These are phyloP conservation scores for Sporobolomyces roseus DNA, from an alignment of 768 basidiomycete genomes.

Conservation along the genomic window DNA sequence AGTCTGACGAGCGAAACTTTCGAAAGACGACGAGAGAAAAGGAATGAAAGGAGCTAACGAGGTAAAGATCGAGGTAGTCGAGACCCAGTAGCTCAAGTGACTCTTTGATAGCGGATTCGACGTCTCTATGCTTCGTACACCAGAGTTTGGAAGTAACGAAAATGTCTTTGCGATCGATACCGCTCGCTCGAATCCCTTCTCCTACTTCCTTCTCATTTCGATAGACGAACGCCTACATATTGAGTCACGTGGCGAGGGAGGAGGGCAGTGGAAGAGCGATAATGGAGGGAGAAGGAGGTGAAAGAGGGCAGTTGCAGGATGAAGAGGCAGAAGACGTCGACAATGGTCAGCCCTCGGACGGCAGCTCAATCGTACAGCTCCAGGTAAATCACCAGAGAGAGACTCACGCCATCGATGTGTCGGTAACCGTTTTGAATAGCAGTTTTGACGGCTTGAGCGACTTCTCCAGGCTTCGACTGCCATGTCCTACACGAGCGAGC, in stretches of 20 bases:
- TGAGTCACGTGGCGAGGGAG: slow-evolving; percentile 40
- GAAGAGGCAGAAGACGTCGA: not conserved
- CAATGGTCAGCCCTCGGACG: no score
- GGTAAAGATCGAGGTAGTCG: slow-evolving; percentile 69
- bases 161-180: slow-evolving; percentile 66
- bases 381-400: slow-evolving; percentile 59
- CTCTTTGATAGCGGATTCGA: slow-evolving; percentile 61
- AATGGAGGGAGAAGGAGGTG: slow-evolving; percentile 10
- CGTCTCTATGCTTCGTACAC: slow-evolving; percentile 57
- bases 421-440: slow-evolving; percentile 68
- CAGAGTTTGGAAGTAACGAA: slow-evolving; percentile 64
- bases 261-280: slow-evolving; percentile 2
- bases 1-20: no score
- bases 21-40: not conserved
- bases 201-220: slow-evolving; percentile 79
- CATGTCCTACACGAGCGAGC: slow-evolving; percentile 31
- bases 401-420: slow-evolving; percentile 55
- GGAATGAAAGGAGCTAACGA: slow-evolving; percentile 47
- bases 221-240: slow-evolving; percentile 33
- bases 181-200: slow-evolving; percentile 69
- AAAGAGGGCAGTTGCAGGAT: slow-evolving; percentile 9
- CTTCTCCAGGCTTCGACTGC: slow-evolving; percentile 50
- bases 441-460: slow-evolving; percentile 71
- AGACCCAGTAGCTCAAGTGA: slow-evolving; percentile 69
- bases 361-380: not conserved